phyloP scores from a whole-genome alignment of 2,329 filamentous ascomycete species.

The Phoma sp. region DNA sequence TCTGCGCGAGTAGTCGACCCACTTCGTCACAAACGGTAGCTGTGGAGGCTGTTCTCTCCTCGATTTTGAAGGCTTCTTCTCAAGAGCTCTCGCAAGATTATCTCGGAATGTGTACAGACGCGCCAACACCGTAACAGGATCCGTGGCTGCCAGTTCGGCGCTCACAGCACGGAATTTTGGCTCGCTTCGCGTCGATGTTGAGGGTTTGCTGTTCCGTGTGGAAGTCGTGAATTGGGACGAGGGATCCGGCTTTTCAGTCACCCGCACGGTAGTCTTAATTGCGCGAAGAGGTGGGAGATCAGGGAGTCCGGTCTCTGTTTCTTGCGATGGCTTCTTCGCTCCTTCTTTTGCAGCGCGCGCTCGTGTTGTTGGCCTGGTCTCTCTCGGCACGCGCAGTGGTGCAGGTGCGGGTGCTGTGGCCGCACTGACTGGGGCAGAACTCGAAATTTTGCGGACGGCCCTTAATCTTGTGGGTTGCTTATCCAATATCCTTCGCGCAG shows the following conservation, averaged over 20 bases:
- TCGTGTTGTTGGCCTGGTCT: constrained; percentile 37
- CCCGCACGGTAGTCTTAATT: constrained; percentile 27
- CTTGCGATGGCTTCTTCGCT: constrained; percentile 19
- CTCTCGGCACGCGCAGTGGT: constrained; percentile 38
- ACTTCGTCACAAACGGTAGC: constrained; percentile 71
- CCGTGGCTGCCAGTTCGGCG: constrained; percentile 47
- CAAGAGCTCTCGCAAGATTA: constrained; percentile 55
- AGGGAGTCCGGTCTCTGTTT: constrained; percentile 30
- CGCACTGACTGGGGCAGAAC: constrained; percentile 41
- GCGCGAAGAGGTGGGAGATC: constrained; percentile 38
- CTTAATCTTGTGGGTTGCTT: constrained; percentile 48
- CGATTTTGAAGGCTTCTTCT: constrained; percentile 46
- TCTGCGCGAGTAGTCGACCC: constrained; percentile 90
- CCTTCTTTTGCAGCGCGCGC: constrained; percentile 35
- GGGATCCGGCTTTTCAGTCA: constrained; percentile 29
- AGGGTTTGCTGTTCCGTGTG: constrained; percentile 21
- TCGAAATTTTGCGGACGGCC: constrained; percentile 46
- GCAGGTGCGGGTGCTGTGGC: constrained; percentile 39
- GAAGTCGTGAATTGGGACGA: constrained; percentile 12
- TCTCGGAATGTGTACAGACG: constrained; percentile 55
- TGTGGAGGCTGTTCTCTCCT: constrained; percentile 59
- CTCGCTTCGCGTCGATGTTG: constrained; percentile 26
- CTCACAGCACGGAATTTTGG: constrained; percentile 34
- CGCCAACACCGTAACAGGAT: constrained; percentile 55
- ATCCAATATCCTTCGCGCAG: constrained; percentile 39